These are phyloP conservation scores for Castanopsis chinensis DNA, from an alignment of 306 rosid genomes.

Conservation along the genomic window DNA sequence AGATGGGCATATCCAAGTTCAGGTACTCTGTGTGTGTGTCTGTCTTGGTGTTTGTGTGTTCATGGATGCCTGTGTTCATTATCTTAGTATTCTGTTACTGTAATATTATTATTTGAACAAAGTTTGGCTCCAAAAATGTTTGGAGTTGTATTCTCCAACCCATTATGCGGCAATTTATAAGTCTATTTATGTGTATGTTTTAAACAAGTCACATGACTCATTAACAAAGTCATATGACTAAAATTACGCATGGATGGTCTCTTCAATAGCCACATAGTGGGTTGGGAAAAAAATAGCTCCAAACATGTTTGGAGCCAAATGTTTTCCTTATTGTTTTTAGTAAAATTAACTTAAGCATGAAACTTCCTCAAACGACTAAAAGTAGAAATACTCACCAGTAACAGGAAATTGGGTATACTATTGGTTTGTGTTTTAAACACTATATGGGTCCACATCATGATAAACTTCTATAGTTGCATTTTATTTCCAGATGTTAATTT, in stretches of 20 bases:
- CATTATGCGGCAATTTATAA: too few relatives aligned
- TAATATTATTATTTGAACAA: not conserved
- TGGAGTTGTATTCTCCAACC: too few relatives aligned
- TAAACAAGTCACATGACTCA: too few relatives aligned
- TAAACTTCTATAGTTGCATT: not conserved
- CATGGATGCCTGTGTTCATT: not conserved
- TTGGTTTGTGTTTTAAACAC: not conserved
- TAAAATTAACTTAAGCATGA: not conserved
- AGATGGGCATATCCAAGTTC: constrained; percentile 85
- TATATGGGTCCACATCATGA: not conserved
- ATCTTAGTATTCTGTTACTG: not conserved
- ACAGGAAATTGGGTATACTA: not conserved
- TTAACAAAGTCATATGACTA: too few relatives aligned
- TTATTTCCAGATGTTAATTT: not conserved
- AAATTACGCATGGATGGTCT: too few relatives aligned
- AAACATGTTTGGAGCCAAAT: too few relatives aligned
- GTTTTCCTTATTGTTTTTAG: not conserved
- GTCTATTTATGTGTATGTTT: too few relatives aligned
- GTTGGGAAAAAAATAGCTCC: too few relatives aligned
- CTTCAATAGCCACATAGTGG: too few relatives aligned
- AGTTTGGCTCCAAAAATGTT: too few relatives aligned
- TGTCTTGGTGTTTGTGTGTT: not conserved
- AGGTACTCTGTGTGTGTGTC: constrained; percentile 38
- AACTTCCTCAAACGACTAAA: not conserved
- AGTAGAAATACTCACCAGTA: not conserved